Evolutionary conservation across 2,329 filamentous ascomycete genomes (phyloP), one percentile per base, ranked within the genome.

Genomic region (Ophiostoma sp.): DNA sequence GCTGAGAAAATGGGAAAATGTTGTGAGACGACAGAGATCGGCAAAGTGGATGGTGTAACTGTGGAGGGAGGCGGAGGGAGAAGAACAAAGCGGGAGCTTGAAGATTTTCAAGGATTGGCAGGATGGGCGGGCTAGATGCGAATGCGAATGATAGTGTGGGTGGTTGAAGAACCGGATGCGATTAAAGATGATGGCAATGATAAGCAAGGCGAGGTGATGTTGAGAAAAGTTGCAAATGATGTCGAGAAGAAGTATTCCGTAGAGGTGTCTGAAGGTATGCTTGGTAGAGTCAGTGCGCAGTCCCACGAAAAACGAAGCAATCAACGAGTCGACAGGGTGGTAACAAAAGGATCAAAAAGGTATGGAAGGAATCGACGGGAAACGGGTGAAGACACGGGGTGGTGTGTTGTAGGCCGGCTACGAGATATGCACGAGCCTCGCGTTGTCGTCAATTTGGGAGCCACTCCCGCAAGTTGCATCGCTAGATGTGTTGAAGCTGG

Each of bases 11-110:
- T 7, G 3, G 12, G 16, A 27, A 18, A 27, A 3, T 60, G 64
- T 40, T 66, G 64, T 47, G 27, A n/a, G 42, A 12, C 18, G 62
- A 63, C 49, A 44, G 38, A 9, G 67, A 69, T 66, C 55, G 67
- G 40, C 67, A 63, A 40, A 18, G 67, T 42, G 64, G 63, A 40
- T 55, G 63, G 67, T 68, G 67, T 42, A 40, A n/a, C 63, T 41
- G 16, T 42, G 49, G 49, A 55, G 49, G 27, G 49, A 27, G 27
- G 27, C 27, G 27, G 27, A 27, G 27, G 27, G 27, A 27, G n/a
- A 11, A 27, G 49, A 11, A 55, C 49, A 55, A 42, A 44, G 55
- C 41, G 55, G 38, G 27, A 60, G 55, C 27, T 60, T 27, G 55
- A 12, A 38, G 55, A 38, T 60, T 40, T 60, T 60, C 55, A 60